Percentiles rank a stretch among this genome's conserved stretches.
Conservation (phyloP, 1,139 yeast species). For the Debaryomyces fabryi region DNA sequence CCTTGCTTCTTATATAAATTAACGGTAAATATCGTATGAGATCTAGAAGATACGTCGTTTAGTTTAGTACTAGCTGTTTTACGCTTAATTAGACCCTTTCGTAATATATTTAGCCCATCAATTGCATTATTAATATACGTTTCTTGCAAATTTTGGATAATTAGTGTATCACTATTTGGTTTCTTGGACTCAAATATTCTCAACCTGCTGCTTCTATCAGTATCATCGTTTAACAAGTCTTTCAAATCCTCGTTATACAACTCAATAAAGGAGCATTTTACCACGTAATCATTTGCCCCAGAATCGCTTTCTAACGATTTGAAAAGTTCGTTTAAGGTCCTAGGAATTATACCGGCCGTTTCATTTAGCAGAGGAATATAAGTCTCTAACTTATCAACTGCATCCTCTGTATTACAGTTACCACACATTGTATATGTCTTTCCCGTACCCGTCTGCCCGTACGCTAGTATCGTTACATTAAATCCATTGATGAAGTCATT, state of each 20-base stretch:
- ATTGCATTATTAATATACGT: slow-evolving; percentile 53
- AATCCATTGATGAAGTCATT: slow-evolving; percentile 68
- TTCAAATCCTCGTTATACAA: slow-evolving; percentile 71
- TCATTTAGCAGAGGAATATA: slow-evolving; percentile 22
- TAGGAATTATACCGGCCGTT: slow-evolving; percentile 69
- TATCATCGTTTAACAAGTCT: slow-evolving; percentile 57
- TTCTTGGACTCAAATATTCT: slow-evolving; percentile 54
- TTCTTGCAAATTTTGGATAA: slow-evolving; percentile 60
- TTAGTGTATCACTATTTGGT: slow-evolving; percentile 19
- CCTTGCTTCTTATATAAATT: slow-evolving; percentile 52
- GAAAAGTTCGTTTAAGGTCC: slow-evolving; percentile 60
- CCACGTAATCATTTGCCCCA: slow-evolving; percentile 49
- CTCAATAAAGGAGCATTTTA: slow-evolving; percentile 73
- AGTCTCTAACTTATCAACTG: slow-evolving; percentile 7
- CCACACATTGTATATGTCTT: slow-evolving; percentile 91
- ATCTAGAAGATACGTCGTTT: slow-evolving; percentile 70
- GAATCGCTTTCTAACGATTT: slow-evolving; percentile 32
- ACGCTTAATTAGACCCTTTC: slow-evolving; percentile 57
- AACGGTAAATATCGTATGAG: slow-evolving; percentile 73
- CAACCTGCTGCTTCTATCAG: slow-evolving; percentile 40
- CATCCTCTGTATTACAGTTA: slow-evolving; percentile 21
- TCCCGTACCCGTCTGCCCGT: slow-evolving; percentile 92
- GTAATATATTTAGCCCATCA: slow-evolving; percentile 57
- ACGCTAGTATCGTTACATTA: slow-evolving; percentile 81
- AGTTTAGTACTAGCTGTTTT: slow-evolving; percentile 71